A percentile compares a stretch with the other conserved stretches of the same genome.
These are phyloP conservation scores for Ogataea sp. DNA, from an alignment of 805 yeast species.

Conservation along the genomic window DNA sequence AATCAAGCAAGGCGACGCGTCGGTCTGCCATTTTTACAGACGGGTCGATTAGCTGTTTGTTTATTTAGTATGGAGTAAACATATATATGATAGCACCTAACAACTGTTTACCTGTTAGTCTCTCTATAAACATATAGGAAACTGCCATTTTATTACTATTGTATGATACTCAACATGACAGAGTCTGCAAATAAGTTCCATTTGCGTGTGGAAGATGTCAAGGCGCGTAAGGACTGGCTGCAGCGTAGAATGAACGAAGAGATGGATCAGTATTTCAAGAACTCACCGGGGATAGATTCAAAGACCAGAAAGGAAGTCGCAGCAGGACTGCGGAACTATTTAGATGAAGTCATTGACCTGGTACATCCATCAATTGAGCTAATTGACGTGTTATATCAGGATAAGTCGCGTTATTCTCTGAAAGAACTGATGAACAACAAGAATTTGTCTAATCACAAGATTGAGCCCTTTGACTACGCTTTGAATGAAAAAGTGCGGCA, in stretches of 20 bases:
- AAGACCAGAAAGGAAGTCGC: constrained; percentile 30
- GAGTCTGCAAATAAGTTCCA: constrained; percentile 34
- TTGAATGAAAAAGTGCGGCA: constrained; percentile 52
- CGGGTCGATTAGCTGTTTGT: too few relatives aligned
- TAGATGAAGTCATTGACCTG: constrained; percentile 48
- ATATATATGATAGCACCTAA: too few relatives aligned
- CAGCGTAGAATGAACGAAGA: constrained; percentile 33
- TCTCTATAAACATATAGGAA: too few relatives aligned
- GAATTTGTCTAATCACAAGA: constrained; percentile 21
- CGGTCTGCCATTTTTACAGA: neutral
- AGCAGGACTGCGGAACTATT: constrained; percentile 33
- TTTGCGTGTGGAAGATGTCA: constrained; percentile 45
- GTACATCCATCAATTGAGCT: constrained; percentile 47
- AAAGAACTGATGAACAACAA: neutral
- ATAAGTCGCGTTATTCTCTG: neutral
- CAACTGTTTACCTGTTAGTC: too few relatives aligned
- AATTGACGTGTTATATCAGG: constrained; percentile 35
- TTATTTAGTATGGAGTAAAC: too few relatives aligned
- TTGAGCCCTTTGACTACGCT: constrained; percentile 66
- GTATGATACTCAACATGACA: too few relatives aligned
- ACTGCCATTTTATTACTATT: too few relatives aligned
- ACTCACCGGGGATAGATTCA: too few relatives aligned
- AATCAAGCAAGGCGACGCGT: too few relatives aligned
- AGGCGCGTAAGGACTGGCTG: constrained; percentile 37
- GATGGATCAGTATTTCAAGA: constrained; percentile 17